Evolutionary conservation across 1,139 yeast genomes (phyloP), one percentile per base, ranked within the genome.

Genomic region (Wickerhamiella infanticola): DNA sequence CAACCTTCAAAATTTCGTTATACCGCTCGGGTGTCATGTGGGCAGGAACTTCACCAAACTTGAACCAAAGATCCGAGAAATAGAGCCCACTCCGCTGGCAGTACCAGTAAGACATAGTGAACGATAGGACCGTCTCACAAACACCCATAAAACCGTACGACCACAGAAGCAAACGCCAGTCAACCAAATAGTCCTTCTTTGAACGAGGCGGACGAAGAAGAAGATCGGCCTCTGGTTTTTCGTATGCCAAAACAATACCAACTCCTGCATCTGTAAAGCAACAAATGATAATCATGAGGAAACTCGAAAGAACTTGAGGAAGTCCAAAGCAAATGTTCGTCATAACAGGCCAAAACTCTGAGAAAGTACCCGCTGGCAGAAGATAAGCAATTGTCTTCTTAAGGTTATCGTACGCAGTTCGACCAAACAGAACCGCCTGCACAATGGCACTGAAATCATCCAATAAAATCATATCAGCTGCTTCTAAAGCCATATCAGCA

Each of bases 401-500:
- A 52, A 73, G 61, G 53, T 74, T 74, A 53, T 72, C 75, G 55
- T 72, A 73, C 11, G 73, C 76, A 44, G 72, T 61, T 51, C 77
- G 63, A 25, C 76, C 76, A 50, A 63, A 67, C 47, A 38, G 31
- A 9, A 41, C 57, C 3, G 76, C 79, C 38, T 66, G 68, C 36
- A 73, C 64, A 47, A 74, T 71, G 1, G 77, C 67, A 31, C 67
- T 60, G 52, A 74, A 72, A 29, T 50, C 49, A 13, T 54, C 60
- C 56, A 71, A 58, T 41, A 73, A 59, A 31, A 74, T 66, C 54
- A 74, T 56, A 55, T 74, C 79, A 33, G 76, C 66, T 0, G 79
- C 78, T 50, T 73, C 78, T 53, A 72, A 68, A n/a, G 79, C 79
- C 52, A 74, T 69, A 53, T 74, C 79, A 24, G 75, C 67, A 3